Base-by-base conservation (phyloP, 2,329 filamentous ascomycete genomes). In the Colletotrichum truncatum region DNA sequence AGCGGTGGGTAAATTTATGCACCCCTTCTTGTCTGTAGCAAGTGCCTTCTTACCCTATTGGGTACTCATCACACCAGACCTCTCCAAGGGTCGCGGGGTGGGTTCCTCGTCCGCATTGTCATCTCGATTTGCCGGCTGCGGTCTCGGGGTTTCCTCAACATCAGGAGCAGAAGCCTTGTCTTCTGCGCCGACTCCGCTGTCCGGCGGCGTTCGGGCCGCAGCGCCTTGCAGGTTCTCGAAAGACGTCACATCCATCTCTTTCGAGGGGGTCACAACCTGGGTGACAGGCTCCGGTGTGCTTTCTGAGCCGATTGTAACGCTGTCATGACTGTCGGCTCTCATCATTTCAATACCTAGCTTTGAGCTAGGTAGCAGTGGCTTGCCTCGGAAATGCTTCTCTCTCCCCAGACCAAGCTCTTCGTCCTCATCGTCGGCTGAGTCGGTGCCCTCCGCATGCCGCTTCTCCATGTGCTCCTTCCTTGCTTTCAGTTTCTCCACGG, bases 261-360 rank as follows among this genome's bases (percentile, higher is more conserved):
- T 79, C 2, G 78, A 81, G 1, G 85, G 84, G 14, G 83, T 86
- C 8, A 81, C 84, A 11, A 84, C 81, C 71, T 85, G 82, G 4
- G 84, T 85, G n/a, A 80, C 75, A n/a, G 82, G 81, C 68, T 86
- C 85, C 1, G 81, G 76, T 12, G 81, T 82, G 69, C 79, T 82
- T 48, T 87, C 85, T 3, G 85, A 84, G 10, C 79, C 77, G 11
- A 85, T 55, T 1, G 82, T 82, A 58, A 93, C 87, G 73, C 94
- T 97, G 51, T 97, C 95, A 71, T 95, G 91, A 73, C 93, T 97
- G 76, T 97, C 97, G 18, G 95, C 97, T 49, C 95, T 89, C 93
- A 98, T 95, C 95, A 98, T 98, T 77, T 98, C 95, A 52, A 94
- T 96, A 2, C 94, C 94, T 2, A 98, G 86, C 77, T 97, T 98